phyloP scores from a whole-genome alignment of 768 basidiomycete genomes.

The Termitomyces sp. region DNA sequence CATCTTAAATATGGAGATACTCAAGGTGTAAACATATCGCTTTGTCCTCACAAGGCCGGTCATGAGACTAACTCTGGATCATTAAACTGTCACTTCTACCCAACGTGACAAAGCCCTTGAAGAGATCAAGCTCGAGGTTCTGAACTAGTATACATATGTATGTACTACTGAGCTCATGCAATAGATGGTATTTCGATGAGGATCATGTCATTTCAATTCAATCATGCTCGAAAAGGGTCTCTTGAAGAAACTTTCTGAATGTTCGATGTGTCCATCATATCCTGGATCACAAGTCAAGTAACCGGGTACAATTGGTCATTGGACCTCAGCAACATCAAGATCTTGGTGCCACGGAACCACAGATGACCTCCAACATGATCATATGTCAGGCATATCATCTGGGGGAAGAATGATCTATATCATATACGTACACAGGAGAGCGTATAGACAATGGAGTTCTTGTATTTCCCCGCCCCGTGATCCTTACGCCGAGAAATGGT shows the following conservation, averaged over 20 bases:
- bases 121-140: neutral
- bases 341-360: no score
- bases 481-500: no score
- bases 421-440: neutral
- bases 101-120: neutral
- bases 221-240: neutral
- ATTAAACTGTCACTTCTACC: no score
- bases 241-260: neutral
- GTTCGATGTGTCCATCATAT: neutral
- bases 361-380: neutral
- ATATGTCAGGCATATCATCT: neutral
- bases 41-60: neutral
- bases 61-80: neutral
- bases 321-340: neutral
- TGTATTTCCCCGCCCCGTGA: no score
- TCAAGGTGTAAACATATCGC: neutral
- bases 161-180: no score
- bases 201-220: neutral
- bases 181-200: neutral
- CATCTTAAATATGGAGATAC: neutral
- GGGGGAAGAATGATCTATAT: neutral
- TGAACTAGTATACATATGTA: neutral
- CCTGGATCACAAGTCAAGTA: neutral
- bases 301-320: slow-evolving; percentile 1
- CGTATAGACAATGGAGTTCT: no score